Percentiles rank a stretch among this genome's conserved stretches.
phyloP scores from a whole-genome alignment of 1,284 basidiomycete genomes.

The Marasmius oreades region DNA sequence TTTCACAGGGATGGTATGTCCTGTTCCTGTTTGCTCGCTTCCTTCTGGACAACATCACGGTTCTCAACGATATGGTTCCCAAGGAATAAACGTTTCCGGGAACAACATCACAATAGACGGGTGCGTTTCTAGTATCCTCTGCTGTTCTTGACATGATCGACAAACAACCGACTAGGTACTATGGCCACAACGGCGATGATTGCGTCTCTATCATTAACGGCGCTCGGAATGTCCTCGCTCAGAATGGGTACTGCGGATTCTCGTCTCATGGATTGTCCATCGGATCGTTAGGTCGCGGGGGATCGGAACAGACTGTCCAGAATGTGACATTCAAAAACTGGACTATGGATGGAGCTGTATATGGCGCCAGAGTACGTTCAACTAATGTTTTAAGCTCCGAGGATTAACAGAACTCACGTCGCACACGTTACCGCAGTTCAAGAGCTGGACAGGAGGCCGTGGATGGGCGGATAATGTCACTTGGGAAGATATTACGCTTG shows the following conservation, averaged over 20 bases:
- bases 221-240: slow-evolving; percentile 39
- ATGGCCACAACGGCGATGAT: slow-evolving; percentile 46
- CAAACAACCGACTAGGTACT: slow-evolving; percentile 12
- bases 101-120: slow-evolving; percentile 43
- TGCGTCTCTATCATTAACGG: slow-evolving; percentile 45
- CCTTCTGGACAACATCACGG: not conserved
- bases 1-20: slow-evolving; percentile 23
- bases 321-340: slow-evolving; percentile 41
- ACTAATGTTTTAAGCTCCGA: not conserved
- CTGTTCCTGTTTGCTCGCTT: not conserved
- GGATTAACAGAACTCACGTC: not conserved
- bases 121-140: slow-evolving; percentile 12
- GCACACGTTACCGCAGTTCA: slow-evolving; percentile 31
- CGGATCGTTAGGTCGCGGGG: slow-evolving; percentile 40
- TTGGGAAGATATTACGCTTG: slow-evolving; percentile 42
- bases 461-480: slow-evolving; percentile 42
- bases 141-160: not conserved
- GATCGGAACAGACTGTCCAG: slow-evolving; percentile 33
- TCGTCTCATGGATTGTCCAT: slow-evolving; percentile 45
- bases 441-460: slow-evolving; percentile 44
- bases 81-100: slow-evolving; percentile 42
- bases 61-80: not conserved
- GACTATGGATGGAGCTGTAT: slow-evolving; percentile 45
- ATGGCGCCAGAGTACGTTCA: slow-evolving; percentile 36
- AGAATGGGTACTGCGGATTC: slow-evolving; percentile 44